Evolutionary conservation across 225 moss, liverwort and hornwort genomes (phyloP), one percentile per base, ranked within the genome.

Genomic region (Thuidium tamariscinum): DNA sequence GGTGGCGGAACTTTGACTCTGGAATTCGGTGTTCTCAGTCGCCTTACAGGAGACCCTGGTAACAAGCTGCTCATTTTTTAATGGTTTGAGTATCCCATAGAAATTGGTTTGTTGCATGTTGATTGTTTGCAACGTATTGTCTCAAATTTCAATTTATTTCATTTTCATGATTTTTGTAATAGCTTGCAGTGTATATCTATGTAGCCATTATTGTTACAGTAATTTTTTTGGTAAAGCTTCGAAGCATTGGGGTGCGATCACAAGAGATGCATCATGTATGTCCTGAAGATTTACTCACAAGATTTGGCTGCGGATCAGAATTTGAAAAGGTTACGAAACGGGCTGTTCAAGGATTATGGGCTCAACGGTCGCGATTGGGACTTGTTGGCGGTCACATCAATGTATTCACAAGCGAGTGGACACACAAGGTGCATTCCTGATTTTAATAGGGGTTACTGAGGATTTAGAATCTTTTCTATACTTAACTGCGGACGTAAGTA

Each of bases 371-470:
- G 74, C 92, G 81, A 56, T 86, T 98, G 83, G 95, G 95, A 86
- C 95, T 98, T 85, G 94, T 98, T 81, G 98, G 98, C 85, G 98
- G 95, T 67, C 98, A 98, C 81, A 98, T 98, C 73, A 95, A 98
- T 90, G 94, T 98, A 34, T 95, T 98, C 56, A 92, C 98, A 44
- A 97, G 96, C 68, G 96, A 96, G 88, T 98, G 96, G 98, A 98
- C 98, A 74, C 98, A 98, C 81, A 96, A 98, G 93, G 96, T 96
- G 89, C 61, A 71, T 84, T 87, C 54, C 74, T 52, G 74, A 76
- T 81, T 66, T 79, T 63, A 64, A 37, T 14, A 41, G 78, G 55
- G 51, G 55, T 80, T 83, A 32, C 51, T 66, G 61, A 66, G 62
- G 62, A 75, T 64, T 70, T 69, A 36, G 51, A 48, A 61, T 48